Evolutionary conservation across 2,329 filamentous ascomycete genomes (phyloP).

Genomic region (Emmonsiellopsis sp.): DNA sequence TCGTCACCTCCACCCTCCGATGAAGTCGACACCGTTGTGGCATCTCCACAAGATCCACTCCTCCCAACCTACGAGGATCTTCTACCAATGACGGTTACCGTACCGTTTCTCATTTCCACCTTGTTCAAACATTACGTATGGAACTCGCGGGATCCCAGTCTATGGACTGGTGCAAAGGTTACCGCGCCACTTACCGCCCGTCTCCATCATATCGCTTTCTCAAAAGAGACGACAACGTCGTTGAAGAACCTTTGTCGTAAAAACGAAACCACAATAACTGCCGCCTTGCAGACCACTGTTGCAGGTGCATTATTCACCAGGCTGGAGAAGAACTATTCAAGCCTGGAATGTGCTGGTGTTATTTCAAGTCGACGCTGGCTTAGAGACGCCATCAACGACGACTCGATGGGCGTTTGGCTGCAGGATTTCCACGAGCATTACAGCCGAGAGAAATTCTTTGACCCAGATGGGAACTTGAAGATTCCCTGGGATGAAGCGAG

Average conservation of each 20-base stretch:
- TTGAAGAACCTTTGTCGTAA: conserved; percentile 26
- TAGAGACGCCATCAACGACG: conserved; percentile 21
- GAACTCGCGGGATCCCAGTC: conserved; percentile 16
- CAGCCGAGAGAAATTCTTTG: conserved; percentile 12
- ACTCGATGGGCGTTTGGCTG: conserved; percentile 30
- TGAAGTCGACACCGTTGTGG: conserved; percentile 13
- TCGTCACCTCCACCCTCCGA: conserved; percentile 4
- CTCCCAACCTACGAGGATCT: conserved; percentile 33
- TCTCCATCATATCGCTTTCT: conserved; percentile 24
- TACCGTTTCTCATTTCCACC: conserved; percentile 24
- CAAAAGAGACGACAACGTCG: conserved; percentile 17
- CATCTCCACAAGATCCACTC: conserved; percentile 21
- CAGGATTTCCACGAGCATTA: conserved; percentile 25
- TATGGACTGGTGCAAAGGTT: conserved; percentile 28
- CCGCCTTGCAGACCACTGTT: conserved; percentile 29
- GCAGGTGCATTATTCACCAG: conserved; percentile 29
- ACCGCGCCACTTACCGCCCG: conserved; percentile 16
- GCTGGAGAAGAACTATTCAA: conserved; percentile 20
- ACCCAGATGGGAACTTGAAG: not conserved
- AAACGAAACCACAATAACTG: conserved; percentile 33
- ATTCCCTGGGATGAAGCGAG: conserved; percentile 28
- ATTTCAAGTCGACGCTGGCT: conserved; percentile 32
- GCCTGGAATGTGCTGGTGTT: conserved; percentile 23
- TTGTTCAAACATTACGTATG: conserved; percentile 26
- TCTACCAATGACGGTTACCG: conserved; percentile 30